These are phyloP conservation scores for Domatiomyces globalis DNA, from an alignment of 2,329 filamentous ascomycete species.

Conservation along the genomic window DNA sequence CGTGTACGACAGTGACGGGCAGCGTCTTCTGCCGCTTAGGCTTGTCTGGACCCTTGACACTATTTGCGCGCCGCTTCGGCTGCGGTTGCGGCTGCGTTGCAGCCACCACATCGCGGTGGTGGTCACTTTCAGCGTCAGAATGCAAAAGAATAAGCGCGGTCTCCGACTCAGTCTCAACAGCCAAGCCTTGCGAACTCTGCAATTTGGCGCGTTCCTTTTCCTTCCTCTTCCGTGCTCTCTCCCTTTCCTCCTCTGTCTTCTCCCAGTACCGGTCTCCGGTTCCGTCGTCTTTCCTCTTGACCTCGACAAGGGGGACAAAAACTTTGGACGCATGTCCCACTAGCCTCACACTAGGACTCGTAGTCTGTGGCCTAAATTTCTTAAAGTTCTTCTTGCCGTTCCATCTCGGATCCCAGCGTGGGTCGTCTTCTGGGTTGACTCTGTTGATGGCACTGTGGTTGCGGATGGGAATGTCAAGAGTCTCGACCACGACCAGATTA, in stretches of 20 bases:
- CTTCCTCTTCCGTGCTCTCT: conserved; percentile 20
- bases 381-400: conserved; percentile 96
- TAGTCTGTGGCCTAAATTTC: conserved; percentile 55
- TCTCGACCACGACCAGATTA: conserved; percentile 60
- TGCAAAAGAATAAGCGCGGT: background rate
- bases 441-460: conserved; percentile 19
- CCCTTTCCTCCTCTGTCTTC: conserved; percentile 21
- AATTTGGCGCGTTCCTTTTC: conserved; percentile 13
- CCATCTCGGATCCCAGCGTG: conserved; percentile 77
- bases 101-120: conserved; percentile 1
- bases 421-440: conserved; percentile 28
- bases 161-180: background rate
- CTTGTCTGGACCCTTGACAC: conserved; percentile 1
- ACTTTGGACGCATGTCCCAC: conserved; percentile 29
- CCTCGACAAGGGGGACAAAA: conserved; percentile 59
- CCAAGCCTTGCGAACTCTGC: conserved; percentile 8
- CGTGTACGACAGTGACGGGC: conserved; percentile 14
- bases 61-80: conserved; percentile 12
- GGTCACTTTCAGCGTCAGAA: conserved; percentile 3
- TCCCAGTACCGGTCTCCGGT: conserved; percentile 66
- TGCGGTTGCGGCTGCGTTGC: conserved; percentile 14
- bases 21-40: conserved; percentile 21
- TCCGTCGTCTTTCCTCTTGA: conserved; percentile 55
- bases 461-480: conserved; percentile 47
- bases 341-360: conserved; percentile 19